These are phyloP conservation scores for Leccinum longicurvipes DNA, from an alignment of 768 basidiomycete species.

Conservation along the genomic window DNA sequence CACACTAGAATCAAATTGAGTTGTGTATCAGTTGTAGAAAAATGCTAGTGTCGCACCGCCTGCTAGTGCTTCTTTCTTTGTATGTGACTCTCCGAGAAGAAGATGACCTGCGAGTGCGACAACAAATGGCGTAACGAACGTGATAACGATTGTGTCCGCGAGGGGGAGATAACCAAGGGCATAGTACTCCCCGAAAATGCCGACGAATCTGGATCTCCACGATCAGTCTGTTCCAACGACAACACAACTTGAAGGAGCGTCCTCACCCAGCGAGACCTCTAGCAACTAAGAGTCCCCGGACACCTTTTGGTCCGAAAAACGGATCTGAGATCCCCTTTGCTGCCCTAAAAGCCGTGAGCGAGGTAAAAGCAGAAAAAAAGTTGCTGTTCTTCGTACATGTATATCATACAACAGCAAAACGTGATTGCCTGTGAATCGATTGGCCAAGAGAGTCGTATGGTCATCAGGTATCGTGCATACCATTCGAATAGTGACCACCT, in stretches of 20 bases:
- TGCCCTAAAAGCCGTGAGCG: conserved; percentile 25
- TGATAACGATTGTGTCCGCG: conserved; percentile 74
- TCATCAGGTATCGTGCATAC: conserved; percentile 27
- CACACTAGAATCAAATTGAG: conserved; percentile 37
- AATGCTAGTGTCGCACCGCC: conserved; percentile 34
- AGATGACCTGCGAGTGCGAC: conserved; percentile 61
- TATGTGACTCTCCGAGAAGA: conserved; percentile 59
- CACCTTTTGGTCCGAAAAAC: conserved; percentile 64
- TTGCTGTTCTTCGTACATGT: conserved; percentile 37
- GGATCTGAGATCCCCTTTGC: conserved; percentile 51
- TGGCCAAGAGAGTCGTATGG: neutral
- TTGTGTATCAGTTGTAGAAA: neutral
- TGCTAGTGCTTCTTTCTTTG: conserved; percentile 52
- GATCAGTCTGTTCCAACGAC: neutral
- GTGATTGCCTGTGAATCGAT: conserved; percentile 43
- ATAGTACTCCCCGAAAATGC: conserved; percentile 66
- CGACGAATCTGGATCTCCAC: conserved; percentile 55
- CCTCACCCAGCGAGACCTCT: conserved; percentile 65
- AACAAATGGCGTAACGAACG: conserved; percentile 67
- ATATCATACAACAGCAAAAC: conserved; percentile 47
- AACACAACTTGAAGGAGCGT: neutral
- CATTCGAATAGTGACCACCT: conserved; percentile 62
- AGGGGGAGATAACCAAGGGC: conserved; percentile 73
- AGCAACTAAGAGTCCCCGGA: conserved; percentile 52
- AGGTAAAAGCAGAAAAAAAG: neutral